Conservation (phyloP, 495 filamentous ascomycete species). For the Hypoxylon fuscum region DNA sequence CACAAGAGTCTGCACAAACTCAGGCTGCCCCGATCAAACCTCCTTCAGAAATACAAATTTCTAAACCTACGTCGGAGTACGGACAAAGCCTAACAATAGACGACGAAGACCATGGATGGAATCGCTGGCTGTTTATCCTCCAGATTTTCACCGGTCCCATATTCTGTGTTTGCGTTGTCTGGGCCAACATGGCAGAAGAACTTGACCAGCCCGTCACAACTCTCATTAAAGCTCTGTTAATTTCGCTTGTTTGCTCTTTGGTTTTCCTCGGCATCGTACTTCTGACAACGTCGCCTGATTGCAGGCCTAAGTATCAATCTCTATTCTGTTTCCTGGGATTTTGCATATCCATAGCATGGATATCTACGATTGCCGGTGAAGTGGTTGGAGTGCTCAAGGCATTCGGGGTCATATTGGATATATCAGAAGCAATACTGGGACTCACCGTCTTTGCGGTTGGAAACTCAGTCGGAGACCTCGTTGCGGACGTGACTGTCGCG, state of each 20-base stretch:
- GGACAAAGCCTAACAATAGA: constrained; percentile 32
- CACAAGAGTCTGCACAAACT: constrained; percentile 10
- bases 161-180: constrained; percentile 79
- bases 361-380: constrained; percentile 93
- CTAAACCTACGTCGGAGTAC: constrained; percentile 38
- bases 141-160: constrained; percentile 90
- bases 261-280: constrained; percentile 69
- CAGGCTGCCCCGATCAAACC: constrained; percentile 9
- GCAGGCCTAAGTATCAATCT: constrained; percentile 72
- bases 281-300: constrained; percentile 65
- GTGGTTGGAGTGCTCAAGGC: constrained; percentile 96
- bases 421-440: constrained; percentile 94
- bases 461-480: constrained; percentile 92
- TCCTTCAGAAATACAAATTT: constrained; percentile 19
- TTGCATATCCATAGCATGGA: constrained; percentile 90
- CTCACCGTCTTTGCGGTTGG: constrained; percentile 97
- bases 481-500: constrained; percentile 94
- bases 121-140: constrained; percentile 84
- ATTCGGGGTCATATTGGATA: constrained; percentile 88
- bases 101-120: constrained; percentile 68
- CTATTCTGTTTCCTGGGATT: constrained; percentile 92
- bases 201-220: constrained; percentile 45
- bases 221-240: constrained; percentile 71
- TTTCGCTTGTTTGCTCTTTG: constrained; percentile 75
- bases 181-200: constrained; percentile 72